Base-by-base conservation (phyloP, 306 rosid genomes). In the Dryas drummondii region DNA sequence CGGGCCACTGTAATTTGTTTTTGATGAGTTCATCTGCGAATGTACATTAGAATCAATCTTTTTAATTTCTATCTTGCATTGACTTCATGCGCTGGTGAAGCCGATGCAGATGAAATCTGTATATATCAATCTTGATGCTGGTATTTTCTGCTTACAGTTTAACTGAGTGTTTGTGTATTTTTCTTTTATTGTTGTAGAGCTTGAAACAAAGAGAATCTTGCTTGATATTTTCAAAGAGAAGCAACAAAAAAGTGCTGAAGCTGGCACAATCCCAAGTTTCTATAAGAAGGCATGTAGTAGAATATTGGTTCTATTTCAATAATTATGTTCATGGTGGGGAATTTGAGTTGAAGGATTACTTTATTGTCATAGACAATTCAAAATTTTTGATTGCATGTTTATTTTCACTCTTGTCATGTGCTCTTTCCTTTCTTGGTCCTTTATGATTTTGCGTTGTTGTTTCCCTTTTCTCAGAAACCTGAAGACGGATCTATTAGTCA, bases 401-500 rank as follows among this genome's bases (percentile, higher is more conserved):
- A 44, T n/a, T 57, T 22, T 49, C 51, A 5, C 6, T 27, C 62
- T 66, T 76, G n/a, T 54, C n/a, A 2, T 9, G 8, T 56, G 17
- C 59, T 8, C 64, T 40, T 55, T 62, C 61, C 26, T 64, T 67
- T 32, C 37, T 42, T 54, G 51, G 27, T 17, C 69, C 45, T 14
- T 73, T 16, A 44, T 74, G 75, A 77, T 76, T 69, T 62, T 51
- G 57, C 9, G 9, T 7, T 22, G 16, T 40, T 75, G 70, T 68
- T 66, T 73, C 64, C 8, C 73, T 70, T 79, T 68, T 60, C 81
- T n/a, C 80, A 96, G 99, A 96, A 92, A 92, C 99, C 99, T 67
- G 99, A 96, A 84, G 99, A 92, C 52, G 99, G 99, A 79, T 96
- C 99, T 67, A 96, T 96, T 77, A 92, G 94, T 79, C 91, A 89